phyloP scores from a whole-genome alignment of 2,329 filamentous ascomycete genomes.

The Sarocladiaceae sp. region DNA sequence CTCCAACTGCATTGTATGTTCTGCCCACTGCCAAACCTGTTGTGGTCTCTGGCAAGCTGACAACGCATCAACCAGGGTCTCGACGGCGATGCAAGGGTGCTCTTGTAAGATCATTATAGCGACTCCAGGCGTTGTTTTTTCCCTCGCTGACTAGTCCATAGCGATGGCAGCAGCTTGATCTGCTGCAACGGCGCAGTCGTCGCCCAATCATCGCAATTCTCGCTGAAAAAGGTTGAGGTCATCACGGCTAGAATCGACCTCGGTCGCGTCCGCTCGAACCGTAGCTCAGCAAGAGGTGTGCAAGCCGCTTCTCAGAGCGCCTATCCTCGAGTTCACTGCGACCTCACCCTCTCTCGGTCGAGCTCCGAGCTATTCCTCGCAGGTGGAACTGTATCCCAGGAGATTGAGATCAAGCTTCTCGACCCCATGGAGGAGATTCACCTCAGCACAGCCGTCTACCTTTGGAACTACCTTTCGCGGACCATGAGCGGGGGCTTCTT shows the following conservation, averaged over 20 bases:
- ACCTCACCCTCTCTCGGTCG: constrained; percentile 18
- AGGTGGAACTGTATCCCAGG: constrained; percentile 15
- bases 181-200: constrained; percentile 59
- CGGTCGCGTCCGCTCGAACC: constrained; percentile 61
- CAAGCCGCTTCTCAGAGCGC: constrained; percentile 30
- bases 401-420: constrained; percentile 14
- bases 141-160: neutral
- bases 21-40: neutral
- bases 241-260: constrained; percentile 59
- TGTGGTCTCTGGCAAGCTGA: neutral
- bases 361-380: constrained; percentile 21
- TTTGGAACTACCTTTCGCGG: constrained; percentile 53
- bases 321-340: constrained; percentile 22
- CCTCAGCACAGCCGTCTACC: constrained; percentile 11
- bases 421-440: constrained; percentile 20
- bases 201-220: constrained; percentile 57
- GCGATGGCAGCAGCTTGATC: constrained; percentile 58
- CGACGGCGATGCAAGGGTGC: constrained; percentile 33
- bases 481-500: constrained; percentile 45
- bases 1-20: constrained; percentile 20
- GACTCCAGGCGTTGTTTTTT: neutral
- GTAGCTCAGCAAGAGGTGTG: constrained; percentile 46
- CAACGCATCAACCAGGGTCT: constrained; percentile 19
- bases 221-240: constrained; percentile 46
- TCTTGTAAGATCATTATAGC: constrained; percentile 3